Evolutionary conservation across 352 stramenopile genomes (phyloP).

Genomic region (Phytopythium sindhum): DNA sequence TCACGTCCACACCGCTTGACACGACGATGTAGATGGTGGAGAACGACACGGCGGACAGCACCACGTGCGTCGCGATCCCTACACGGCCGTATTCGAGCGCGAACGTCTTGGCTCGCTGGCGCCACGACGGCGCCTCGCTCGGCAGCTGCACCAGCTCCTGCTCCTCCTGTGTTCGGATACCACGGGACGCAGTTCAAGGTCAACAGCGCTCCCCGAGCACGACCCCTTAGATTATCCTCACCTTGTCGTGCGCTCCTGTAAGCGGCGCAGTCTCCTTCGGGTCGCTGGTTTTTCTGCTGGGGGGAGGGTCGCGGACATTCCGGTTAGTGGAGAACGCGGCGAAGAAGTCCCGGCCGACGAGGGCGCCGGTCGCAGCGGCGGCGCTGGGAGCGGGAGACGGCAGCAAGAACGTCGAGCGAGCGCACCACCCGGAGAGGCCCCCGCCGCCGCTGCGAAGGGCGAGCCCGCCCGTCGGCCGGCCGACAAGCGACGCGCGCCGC

Average conservation of each 20-base stretch:
- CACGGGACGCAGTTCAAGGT: not conserved
- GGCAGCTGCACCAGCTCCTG: conserved; percentile 19
- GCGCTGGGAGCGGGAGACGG: not conserved
- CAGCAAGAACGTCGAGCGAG: not conserved
- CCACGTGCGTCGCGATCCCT: conserved; percentile 70
- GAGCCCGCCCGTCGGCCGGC: not conserved
- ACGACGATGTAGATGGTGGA: conserved; percentile 73
- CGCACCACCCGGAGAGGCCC: not conserved
- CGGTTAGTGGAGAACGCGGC: conserved; percentile 5
- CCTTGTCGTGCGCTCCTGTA: conserved; percentile 10
- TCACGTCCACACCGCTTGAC: conserved; percentile 68
- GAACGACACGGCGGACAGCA: conserved; percentile 72
- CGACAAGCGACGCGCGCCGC: not conserved
- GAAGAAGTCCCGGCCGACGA: not conserved
- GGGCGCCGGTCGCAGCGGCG: not conserved
- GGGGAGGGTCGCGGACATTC: not conserved
- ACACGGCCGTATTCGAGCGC: conserved; percentile 79
- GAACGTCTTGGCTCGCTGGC: conserved; percentile 75
- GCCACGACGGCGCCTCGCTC: conserved; percentile 37
- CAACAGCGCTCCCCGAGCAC: not conserved
- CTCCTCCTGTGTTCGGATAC: conserved; percentile 7
- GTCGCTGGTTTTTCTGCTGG: conserved; percentile 11
- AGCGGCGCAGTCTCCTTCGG: conserved; percentile 36
- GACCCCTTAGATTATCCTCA: conserved; percentile 1
- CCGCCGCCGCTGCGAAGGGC: not conserved